Percentiles rank a stretch among this genome's conserved stretches.
Conservation (phyloP, 2,329 filamentous ascomycete species). For the Epichloe sp. region DNA sequence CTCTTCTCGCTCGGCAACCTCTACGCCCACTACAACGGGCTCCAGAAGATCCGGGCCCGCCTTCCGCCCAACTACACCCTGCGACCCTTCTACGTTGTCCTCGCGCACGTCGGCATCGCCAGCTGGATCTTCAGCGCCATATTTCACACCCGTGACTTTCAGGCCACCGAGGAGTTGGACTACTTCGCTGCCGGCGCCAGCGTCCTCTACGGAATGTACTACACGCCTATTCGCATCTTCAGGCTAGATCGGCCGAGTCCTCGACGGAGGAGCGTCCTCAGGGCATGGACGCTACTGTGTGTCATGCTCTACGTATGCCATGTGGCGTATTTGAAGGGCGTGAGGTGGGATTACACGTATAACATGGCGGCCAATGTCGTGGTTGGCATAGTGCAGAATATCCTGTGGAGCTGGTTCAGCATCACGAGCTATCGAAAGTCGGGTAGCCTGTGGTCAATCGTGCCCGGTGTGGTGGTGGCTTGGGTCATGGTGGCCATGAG, state of each 20-base stretch:
- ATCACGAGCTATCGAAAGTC: constrained; percentile 58
- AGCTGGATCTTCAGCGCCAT: constrained; percentile 83
- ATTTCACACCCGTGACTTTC: constrained; percentile 85
- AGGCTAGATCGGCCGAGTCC: constrained; percentile 52
- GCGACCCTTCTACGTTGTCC: constrained; percentile 64
- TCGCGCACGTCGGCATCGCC: constrained; percentile 69
- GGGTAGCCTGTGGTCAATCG: constrained; percentile 66
- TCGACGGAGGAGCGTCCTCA: constrained; percentile 37
- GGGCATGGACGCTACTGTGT: constrained; percentile 67
- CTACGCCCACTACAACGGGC: constrained; percentile 67
- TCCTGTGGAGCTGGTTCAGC: constrained; percentile 79
- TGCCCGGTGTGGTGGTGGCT: constrained; percentile 81
- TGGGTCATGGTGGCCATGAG: constrained; percentile 94
- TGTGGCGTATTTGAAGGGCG: constrained; percentile 70
- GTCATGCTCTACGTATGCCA: constrained; percentile 58
- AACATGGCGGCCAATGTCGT: constrained; percentile 94
- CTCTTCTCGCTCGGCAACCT: constrained; percentile 90
- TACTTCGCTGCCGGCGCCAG: constrained; percentile 88
- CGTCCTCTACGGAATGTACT: constrained; percentile 85
- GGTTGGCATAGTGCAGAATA: constrained; percentile 66
- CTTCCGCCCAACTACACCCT: constrained; percentile 65
- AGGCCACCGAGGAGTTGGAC: constrained; percentile 80
- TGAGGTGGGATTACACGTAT: constrained; percentile 90
- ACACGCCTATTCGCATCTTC: constrained; percentile 69
- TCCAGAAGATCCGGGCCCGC: constrained; percentile 52